Base-by-base conservation (phyloP, 352 stramenopile species). In the Pythium aquatile region DNA sequence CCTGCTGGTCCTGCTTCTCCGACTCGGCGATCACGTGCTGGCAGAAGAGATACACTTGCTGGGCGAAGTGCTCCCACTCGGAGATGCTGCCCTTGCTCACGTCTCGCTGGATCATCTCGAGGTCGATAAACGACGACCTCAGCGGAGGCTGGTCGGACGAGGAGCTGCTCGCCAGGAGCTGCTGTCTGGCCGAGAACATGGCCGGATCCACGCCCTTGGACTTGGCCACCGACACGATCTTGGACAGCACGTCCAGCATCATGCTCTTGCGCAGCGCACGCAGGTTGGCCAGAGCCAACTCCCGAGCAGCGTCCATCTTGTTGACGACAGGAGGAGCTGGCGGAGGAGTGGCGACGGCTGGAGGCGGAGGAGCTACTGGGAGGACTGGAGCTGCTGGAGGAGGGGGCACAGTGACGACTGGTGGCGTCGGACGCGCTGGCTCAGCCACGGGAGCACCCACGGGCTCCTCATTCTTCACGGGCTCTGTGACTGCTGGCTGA, bases 181-280 rank as follows among this genome's bases (percentile, higher is more conserved):
- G 44, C 26, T 26, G 53, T 3, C 48, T 55, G 9, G 67, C 67
- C 1, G 78, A 83, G 30, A 87, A 84, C 76, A 87, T 86, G 2
- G 60, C 68, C 1, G 79, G 79, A 57, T 90, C 71, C 58, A 91
- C 82, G 17, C 72, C 74, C 58, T 93, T 93, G 28, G 80, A 87
- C 58, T 84, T 87, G 6, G 84, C 84, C 6, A 93, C 84, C 13
- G 81, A 91, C 24, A 83, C 74, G 68, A 93, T 91, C 76, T 93
- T 93, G 8, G 81, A 90, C 55, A 93, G 55, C 30, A 93, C 82
- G 37, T 93, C 84, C 24, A 91, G 77, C 71, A 93, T 65, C 84
- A 93, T 87, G 57, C 61, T 85, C 49, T 78, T 76, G n/a, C 81
- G 77, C 35, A 92, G 54, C 9, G 67, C 66, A 30, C 73, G 73